These are phyloP conservation scores for Afroboletus lepidellus DNA, from an alignment of 1,284 basidiomycete genomes.

Conservation along the genomic window DNA sequence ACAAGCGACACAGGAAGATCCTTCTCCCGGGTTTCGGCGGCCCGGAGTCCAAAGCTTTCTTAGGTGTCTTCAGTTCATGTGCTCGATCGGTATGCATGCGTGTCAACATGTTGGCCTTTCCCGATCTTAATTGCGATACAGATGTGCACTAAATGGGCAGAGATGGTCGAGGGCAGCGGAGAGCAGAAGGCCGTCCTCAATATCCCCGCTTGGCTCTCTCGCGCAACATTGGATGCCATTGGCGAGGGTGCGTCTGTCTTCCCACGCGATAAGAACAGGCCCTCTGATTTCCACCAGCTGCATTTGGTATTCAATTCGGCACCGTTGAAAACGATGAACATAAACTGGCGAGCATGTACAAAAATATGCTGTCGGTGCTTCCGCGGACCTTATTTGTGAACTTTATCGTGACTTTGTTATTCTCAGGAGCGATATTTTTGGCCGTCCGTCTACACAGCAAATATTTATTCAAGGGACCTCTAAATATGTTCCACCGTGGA, in stretches of 20 bases:
- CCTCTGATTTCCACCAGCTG: conserved; percentile 30
- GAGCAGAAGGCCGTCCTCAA: conserved; percentile 41
- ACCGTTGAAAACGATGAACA: conserved; percentile 37
- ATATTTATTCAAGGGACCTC: conserved; percentile 23
- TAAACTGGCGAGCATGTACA: conserved; percentile 36
- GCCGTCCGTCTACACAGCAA: conserved; percentile 21
- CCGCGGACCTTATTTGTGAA: conserved; percentile 5
- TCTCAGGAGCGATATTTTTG: conserved; percentile 23
- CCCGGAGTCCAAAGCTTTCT: conserved; percentile 37
- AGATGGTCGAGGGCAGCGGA: conserved; percentile 32
- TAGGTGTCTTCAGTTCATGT: conserved; percentile 28
- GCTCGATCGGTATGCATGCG: conserved; percentile 20
- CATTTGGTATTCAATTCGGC: conserved; percentile 44
- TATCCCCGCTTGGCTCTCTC: conserved; percentile 39
- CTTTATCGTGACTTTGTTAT: background rate
- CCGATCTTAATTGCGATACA: conserved; percentile 25
- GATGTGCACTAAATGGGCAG: conserved; percentile 48
- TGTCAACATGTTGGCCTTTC: conserved; percentile 2
- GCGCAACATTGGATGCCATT: conserved; percentile 46
- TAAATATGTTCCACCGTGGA: conserved; percentile 19
- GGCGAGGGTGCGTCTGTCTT: conserved; percentile 38
- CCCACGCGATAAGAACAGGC: background rate
- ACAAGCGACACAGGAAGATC: conserved; percentile 42
- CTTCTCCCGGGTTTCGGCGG: conserved; percentile 37
- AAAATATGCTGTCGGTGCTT: conserved; percentile 35